A percentile compares a stretch with the other conserved stretches of the same genome.
Conservation (phyloP, 129 eudicot species). For the Flaveria robusta region DNA sequence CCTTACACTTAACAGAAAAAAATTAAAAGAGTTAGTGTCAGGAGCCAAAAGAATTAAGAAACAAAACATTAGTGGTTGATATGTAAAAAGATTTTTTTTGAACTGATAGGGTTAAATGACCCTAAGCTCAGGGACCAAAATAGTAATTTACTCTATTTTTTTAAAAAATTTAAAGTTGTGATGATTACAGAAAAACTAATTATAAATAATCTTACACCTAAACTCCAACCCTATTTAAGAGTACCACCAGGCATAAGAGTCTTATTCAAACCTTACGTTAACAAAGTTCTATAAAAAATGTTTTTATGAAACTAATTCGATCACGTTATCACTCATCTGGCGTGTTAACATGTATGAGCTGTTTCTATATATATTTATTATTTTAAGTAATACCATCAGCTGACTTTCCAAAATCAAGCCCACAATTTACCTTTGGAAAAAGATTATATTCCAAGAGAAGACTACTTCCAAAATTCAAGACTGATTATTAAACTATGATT, state of each 20-base stretch:
- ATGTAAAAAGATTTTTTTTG: too few relatives aligned
- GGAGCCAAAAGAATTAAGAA: too few relatives aligned
- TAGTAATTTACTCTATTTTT: too few relatives aligned
- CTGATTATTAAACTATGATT: background rate
- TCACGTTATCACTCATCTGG: background rate
- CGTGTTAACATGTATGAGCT: conserved; percentile 2
- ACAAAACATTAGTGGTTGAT: too few relatives aligned
- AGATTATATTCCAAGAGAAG: background rate
- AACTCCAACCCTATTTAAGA: too few relatives aligned
- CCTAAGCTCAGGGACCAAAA: too few relatives aligned
- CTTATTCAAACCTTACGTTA: background rate
- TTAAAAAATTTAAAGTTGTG: too few relatives aligned
- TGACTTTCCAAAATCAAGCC: background rate
- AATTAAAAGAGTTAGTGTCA: too few relatives aligned
- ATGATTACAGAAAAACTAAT: too few relatives aligned
- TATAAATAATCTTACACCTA: too few relatives aligned
- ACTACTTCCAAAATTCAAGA: background rate
- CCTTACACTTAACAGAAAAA: too few relatives aligned
- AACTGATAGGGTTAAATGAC: too few relatives aligned
- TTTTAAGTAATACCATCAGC: background rate
- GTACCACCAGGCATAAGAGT: background rate
- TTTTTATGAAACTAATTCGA: background rate
- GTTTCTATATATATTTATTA: background rate
- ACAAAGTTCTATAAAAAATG: background rate
- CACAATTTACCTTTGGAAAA: background rate